Percentiles rank a stretch among this genome's conserved stretches.
These are phyloP conservation scores for Leucocoprinus gongylophorus DNA, from an alignment of 1,284 basidiomycete species.

Conservation along the genomic window DNA sequence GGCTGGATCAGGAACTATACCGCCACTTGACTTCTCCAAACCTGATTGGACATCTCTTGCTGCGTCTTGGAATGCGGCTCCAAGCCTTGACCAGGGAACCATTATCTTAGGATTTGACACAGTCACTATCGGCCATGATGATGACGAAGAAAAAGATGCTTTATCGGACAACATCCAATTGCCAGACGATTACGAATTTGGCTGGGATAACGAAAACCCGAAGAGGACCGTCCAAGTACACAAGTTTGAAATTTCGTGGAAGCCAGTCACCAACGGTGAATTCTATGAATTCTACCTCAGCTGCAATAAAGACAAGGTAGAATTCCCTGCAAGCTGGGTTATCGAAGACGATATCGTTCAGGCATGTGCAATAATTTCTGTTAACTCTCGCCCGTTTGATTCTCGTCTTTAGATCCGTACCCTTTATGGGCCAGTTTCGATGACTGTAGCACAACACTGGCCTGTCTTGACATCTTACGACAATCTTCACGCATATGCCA, in stretches of 20 bases:
- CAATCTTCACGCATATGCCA: slow-evolving; percentile 75
- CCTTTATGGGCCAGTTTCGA: slow-evolving; percentile 77
- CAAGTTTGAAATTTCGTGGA: slow-evolving; percentile 70
- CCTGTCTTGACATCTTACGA: slow-evolving; percentile 80
- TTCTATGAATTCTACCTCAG: slow-evolving; percentile 54
- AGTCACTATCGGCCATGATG: slow-evolving; percentile 78
- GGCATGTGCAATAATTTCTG: slow-evolving; percentile 28
- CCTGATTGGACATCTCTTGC: slow-evolving; percentile 76
- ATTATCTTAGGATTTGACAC: slow-evolving; percentile 56
- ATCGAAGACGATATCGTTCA: slow-evolving; percentile 41
- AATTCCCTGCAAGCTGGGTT: slow-evolving; percentile 66
- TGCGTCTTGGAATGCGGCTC: slow-evolving; percentile 53
- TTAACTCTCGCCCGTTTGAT: not conserved
- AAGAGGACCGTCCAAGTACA: slow-evolving; percentile 49
- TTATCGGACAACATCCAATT: slow-evolving; percentile 24
- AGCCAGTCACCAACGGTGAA: slow-evolving; percentile 82
- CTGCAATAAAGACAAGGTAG: slow-evolving; percentile 34
- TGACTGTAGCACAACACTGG: slow-evolving; percentile 78
- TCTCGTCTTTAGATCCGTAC: slow-evolving; percentile 60
- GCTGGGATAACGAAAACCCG: slow-evolving; percentile 96
- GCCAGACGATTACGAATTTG: slow-evolving; percentile 65
- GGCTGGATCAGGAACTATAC: slow-evolving; percentile 67
- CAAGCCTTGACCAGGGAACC: slow-evolving; percentile 35
- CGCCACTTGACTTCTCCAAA: slow-evolving; percentile 67
- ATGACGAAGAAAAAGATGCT: slow-evolving; percentile 68